Evolutionary conservation across 257 asterid species (phyloP), one percentile per base, ranked within the genome.

Genomic region (Nicotiana knightiana): DNA sequence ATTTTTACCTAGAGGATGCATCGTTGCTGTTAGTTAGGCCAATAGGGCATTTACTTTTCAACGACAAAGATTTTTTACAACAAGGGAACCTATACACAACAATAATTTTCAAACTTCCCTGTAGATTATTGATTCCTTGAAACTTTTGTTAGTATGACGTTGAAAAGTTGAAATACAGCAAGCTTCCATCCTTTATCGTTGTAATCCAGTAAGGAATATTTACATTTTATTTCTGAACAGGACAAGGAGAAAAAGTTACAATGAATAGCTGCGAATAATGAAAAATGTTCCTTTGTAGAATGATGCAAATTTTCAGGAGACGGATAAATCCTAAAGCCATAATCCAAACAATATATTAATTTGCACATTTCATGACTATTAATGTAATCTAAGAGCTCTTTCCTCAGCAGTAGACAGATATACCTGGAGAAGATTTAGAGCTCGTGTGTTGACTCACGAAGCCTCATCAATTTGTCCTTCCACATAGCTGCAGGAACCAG

Each of bases 391-490:
- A 61, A 79, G 82, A 79, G 62, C 63, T 26, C 79, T 73, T 48
- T 73, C 43, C 21, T 37, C 28, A 61, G 63, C 55, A 9, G 17
- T 62, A n/a, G 71, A 24, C 53, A 59, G 71, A 53, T 21, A 32
- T 68, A 73, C 80, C 67, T 81, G 68, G 55, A 76, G 13, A 58
- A 73, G 32, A 77, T 53, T 79, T 67, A 80, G 62, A 51, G 68
- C 62, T 79, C 81, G 24, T 65, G 81, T 53, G 67, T 84, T 18
- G 70, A 76, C 63, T 70, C 85, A 8, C 86, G 91, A 84, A 88
- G 85, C 84, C 80, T 84, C 82, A 26, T 71, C 46, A 88, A 84
- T 86, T 86, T 88, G 57, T 86, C 88, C 84, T 84, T 86, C 85
- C 86, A 88, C 83, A 84, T 77, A 43, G 84, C 91, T 88, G 82